Base-by-base conservation (phyloP, 495 filamentous ascomycete species). In the Aspergillus incahuasiensis region DNA sequence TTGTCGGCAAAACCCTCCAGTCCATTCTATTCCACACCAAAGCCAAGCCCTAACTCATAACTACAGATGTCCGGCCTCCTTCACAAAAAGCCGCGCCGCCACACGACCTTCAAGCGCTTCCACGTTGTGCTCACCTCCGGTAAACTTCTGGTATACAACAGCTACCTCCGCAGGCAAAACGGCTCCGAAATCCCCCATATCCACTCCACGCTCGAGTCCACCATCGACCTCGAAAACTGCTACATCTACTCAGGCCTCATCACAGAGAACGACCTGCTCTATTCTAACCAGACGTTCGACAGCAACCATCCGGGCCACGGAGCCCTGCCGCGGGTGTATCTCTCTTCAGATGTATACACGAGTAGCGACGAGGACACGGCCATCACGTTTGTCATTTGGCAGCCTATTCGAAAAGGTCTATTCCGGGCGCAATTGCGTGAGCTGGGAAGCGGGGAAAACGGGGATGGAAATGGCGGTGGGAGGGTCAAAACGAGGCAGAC, bases 341-440 rank as follows among this genome's bases (percentile, higher is more conserved):
- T 82, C 28, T 63, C 71, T 2, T 77, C 83, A 32, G 82, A 89
- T 56, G 74, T 77, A 5, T 87, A 82, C 78, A 89, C 84, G 13
- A 83, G 78, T 18, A 79, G 73, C 7, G 87, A 90, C 59, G 85
- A 88, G 60, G 87, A 89, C 59, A 79, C 82, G 1, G 85, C 85
- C 67, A 86, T 83, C 12, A 85, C 81, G 22, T 90, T 90, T 61
- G 86, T 89, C 8, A 68, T 90, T 8, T 90, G 87, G 87, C 83
- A 87, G 58, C 83, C 82, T 11, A 74, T 76, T 58, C 73, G 68
- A 43, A 85, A 82, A 63, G 79, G 73, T 20, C 74, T 81, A 35
- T 88, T 89, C 64, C 77, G 82, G 38, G 73, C 74, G 1, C 70
- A 73, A 20, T 76, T 83, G 55, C 67, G 67, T 3, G 74, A 71